phyloP scores from a whole-genome alignment of 805 yeast genomes.

The Wickerhamiella azyma region DNA sequence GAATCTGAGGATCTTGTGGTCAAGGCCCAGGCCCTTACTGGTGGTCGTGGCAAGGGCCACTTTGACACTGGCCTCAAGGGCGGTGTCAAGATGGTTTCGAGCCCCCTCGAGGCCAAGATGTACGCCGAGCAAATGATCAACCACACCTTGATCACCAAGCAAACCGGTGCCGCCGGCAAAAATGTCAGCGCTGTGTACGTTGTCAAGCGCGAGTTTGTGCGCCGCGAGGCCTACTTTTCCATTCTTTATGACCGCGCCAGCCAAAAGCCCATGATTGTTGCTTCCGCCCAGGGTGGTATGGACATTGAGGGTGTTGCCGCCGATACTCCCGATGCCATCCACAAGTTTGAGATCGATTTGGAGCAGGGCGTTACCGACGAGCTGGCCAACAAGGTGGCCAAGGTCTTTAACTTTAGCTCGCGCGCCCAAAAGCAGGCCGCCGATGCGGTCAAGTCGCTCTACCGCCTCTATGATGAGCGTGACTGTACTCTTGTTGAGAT shows the following conservation, averaged over 20 bases:
- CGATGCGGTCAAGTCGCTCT: conserved; percentile 69
- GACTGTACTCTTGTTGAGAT: conserved; percentile 98
- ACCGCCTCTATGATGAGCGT: conserved; percentile 75
- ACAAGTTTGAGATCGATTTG: conserved; percentile 68
- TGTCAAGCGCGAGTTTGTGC: conserved; percentile 86
- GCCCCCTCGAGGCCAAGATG: conserved; percentile 76
- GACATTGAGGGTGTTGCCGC: conserved; percentile 98
- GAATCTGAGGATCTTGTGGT: conserved; percentile 70
- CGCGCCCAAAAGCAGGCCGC: conserved; percentile 79
- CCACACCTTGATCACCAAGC: conserved; percentile 92
- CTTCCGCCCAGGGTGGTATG: conserved; percentile 98
- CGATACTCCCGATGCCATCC: conserved; percentile 79
- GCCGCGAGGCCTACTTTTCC: conserved; percentile 91
- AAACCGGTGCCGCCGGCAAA: conserved; percentile 95
- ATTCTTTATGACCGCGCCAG: conserved; percentile 87
- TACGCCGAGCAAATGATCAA: conserved; percentile 80
- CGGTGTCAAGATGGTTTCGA: conserved; percentile 77
- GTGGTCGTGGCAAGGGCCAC: conserved; percentile 99
- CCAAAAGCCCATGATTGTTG: conserved; percentile 85
- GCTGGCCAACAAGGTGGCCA: conserved; percentile 64
- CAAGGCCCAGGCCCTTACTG: conserved; percentile 97
- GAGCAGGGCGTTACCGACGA: conserved; percentile 67
- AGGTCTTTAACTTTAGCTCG: conserved; percentile 64
- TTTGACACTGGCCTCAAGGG: conserved; percentile 92
- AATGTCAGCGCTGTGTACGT: conserved; percentile 91